A percentile compares a stretch with the other conserved stretches of the same genome.
Evolutionary conservation across 2,329 filamentous ascomycete species (phyloP).

Genomic region (Delphinella strobiligena): DNA sequence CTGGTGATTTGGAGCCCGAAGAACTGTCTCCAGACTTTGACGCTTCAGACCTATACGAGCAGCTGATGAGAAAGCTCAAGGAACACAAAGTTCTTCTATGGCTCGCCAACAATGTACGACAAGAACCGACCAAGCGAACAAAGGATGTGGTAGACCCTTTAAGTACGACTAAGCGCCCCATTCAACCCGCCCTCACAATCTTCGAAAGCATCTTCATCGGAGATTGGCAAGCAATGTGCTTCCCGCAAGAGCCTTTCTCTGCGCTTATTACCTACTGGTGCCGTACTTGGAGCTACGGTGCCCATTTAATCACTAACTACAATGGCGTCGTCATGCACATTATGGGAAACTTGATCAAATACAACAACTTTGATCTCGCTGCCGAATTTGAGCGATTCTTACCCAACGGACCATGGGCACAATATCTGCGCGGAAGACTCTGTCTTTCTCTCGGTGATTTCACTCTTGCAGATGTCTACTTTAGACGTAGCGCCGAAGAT

Average conservation of each 20-base stretch:
- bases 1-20: slow-evolving; percentile 65
- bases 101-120: slow-evolving; percentile 37
- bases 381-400: slow-evolving; percentile 56
- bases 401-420: slow-evolving; percentile 45
- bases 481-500: slow-evolving; percentile 56
- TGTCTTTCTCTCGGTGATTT: slow-evolving; percentile 63
- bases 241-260: slow-evolving; percentile 18
- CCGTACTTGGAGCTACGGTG: slow-evolving; percentile 30
- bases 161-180: background rate
- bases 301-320: slow-evolving; percentile 26
- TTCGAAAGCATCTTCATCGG: slow-evolving; percentile 28
- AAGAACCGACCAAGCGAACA: slow-evolving; percentile 33
- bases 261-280: slow-evolving; percentile 33
- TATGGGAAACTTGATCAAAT: slow-evolving; percentile 31
- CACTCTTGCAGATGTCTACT: slow-evolving; percentile 59
- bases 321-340: slow-evolving; percentile 26
- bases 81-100: slow-evolving; percentile 63
- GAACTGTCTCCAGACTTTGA: slow-evolving; percentile 58
- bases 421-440: slow-evolving; percentile 75
- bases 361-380: slow-evolving; percentile 38
- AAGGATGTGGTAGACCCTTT: slow-evolving; percentile 4
- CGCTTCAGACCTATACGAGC: slow-evolving; percentile 49
- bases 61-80: slow-evolving; percentile 57
- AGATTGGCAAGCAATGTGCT: slow-evolving; percentile 24
- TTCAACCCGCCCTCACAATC: slow-evolving; percentile 18